Evolutionary conservation across 148 eudicot species (phyloP).

Genomic region (Hydrangea macrophylla): DNA sequence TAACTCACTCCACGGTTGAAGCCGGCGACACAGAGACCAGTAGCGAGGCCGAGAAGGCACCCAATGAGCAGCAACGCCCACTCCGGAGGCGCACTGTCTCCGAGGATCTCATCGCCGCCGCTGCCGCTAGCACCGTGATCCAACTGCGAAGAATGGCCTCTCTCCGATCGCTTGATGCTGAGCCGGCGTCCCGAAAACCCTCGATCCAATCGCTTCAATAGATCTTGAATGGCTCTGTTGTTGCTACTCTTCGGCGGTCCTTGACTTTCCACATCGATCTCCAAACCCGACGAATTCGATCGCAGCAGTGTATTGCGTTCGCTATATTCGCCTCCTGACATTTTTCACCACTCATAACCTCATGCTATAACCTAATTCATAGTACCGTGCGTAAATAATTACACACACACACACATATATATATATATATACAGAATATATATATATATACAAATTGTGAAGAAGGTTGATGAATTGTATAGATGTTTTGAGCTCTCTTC

Average conservation of each 20-base stretch:
- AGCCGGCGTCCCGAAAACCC: slow-evolving; percentile 32
- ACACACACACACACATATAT: no score
- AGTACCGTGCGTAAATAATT: no score
- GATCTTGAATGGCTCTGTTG: slow-evolving; percentile 29
- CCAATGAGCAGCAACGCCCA: slow-evolving; percentile 94
- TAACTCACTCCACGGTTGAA: slow-evolving; percentile 76
- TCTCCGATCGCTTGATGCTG: slow-evolving; percentile 22
- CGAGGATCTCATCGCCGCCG: slow-evolving; percentile 46
- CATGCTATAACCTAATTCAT: no score
- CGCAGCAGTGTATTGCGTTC: no score
- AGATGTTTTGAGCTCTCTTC: no score
- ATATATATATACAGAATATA: no score
- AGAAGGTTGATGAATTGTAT: no score
- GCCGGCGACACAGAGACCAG: slow-evolving; percentile 89
- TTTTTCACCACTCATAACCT: no score
- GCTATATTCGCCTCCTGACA: no score
- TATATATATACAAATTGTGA: no score
- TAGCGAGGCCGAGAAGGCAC: slow-evolving; percentile 90
- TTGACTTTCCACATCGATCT: no score
- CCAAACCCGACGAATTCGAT: no score
- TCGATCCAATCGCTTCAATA: slow-evolving; percentile 46
- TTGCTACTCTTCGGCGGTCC: not conserved
- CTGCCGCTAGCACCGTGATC: slow-evolving; percentile 19
- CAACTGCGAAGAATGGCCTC: slow-evolving; percentile 15
- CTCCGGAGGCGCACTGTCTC: slow-evolving; percentile 76